A percentile compares a stretch with the other conserved stretches of the same genome.
Conservation (phyloP, 208 protist species). For the Angomonas deanei region DNA sequence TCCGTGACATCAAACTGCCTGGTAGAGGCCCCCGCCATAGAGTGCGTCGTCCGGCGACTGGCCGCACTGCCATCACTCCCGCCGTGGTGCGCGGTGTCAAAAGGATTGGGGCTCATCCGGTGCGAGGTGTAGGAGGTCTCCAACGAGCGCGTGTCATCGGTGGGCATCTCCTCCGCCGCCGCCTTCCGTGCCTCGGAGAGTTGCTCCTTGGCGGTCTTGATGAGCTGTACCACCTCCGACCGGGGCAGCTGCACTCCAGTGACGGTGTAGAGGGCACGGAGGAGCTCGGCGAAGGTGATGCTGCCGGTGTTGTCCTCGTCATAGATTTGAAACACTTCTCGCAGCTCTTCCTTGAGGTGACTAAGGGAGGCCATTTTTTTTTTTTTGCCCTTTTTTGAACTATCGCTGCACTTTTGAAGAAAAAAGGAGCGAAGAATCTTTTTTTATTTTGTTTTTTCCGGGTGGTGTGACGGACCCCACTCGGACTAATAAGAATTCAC, state of each 20-base stretch:
- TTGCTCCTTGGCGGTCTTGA: conserved; percentile 10
- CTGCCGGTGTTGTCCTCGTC: conserved; percentile 72
- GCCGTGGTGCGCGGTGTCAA: no score
- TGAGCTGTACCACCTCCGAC: conserved; percentile 43
- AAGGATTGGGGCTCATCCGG: not conserved
- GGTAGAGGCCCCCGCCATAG: no score
- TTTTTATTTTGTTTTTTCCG: not conserved
- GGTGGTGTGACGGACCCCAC: no score
- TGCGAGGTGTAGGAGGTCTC: no score
- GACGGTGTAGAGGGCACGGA: conserved; percentile 67
- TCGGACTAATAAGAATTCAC: no score
- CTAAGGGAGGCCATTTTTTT: conserved; percentile 20
- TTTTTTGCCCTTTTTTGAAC: conserved; percentile 5
- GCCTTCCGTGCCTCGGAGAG: no score
- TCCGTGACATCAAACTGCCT: conserved; percentile 44
- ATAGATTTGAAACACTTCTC: conserved; percentile 78
- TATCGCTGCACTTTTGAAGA: no score
- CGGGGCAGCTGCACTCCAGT: conserved; percentile 61
- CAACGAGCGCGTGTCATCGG: no score
- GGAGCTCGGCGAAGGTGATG: conserved; percentile 59
- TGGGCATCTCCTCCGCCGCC: not conserved
- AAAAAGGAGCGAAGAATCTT: not conserved
- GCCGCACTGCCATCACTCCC: no score
- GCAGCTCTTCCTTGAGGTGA: conserved; percentile 61
- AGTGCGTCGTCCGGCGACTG: no score